Base-by-base conservation (phyloP, 1,139 yeast species). In the Scheffersomyces quercinus region DNA sequence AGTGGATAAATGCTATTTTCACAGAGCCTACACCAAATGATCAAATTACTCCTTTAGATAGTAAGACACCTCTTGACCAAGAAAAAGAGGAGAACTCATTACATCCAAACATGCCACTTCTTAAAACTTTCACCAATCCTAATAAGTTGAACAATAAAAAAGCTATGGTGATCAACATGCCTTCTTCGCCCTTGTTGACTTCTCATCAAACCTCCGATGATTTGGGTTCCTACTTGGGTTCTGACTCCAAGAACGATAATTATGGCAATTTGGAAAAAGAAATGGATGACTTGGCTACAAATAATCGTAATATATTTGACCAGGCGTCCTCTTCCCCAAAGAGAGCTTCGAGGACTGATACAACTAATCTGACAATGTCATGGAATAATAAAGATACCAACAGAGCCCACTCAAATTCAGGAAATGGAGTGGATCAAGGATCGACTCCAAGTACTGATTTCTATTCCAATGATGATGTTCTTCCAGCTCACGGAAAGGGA, bases 1-100 rank as follows among this genome's bases (percentile, higher is more conserved):
- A 58, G 36, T 74, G 78, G 79, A 67, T 71, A 51, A 64, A 60
- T 43, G 59, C 56, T 34, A 55, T 73, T 16, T 70, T 73, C 39
- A 63, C 66, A n/a, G 77, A 71, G 41, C 72, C 77, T 12, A 70
- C 81, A 0, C 79, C 81, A 5, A 70, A 67, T 42, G 79, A 74
- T 47, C 67, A 62, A 36, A 51, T 48, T n/a, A 70, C 79, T 2
- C 79, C 79, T 37, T 67, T 62, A 33, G 77, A 73, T 53, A 58
- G 66, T 10, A 70, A 71, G 31, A 71, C 78, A 0, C 68, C 68
- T 3, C 56, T 51, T 14, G 66, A 60, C 40, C 59, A 57, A 15
- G 54, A 52, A 24, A 46, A 51, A 15, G 53, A 54, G 30, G 39
- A 45, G 11, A 48, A 39, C 31, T 38, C 35, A 28, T 39, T 47